phyloP scores from a whole-genome alignment of 495 filamentous ascomycete genomes.

The Aspergillus homomorphus region DNA sequence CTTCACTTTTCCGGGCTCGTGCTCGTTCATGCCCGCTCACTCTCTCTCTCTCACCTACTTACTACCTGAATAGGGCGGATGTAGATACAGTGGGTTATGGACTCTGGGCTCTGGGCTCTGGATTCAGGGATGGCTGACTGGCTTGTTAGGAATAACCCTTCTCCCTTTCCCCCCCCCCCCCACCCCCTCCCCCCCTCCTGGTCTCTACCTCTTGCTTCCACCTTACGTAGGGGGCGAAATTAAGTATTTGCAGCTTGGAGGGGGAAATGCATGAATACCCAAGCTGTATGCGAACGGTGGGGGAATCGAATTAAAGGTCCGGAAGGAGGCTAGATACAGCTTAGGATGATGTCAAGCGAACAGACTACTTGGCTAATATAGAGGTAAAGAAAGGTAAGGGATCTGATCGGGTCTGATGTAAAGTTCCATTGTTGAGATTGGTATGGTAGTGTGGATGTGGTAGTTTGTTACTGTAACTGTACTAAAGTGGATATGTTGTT shows the following conservation, averaged over 20 bases:
- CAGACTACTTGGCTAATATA: neutral
- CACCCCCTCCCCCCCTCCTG: too few species aligned
- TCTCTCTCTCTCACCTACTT: too few species aligned
- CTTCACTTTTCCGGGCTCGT: too few species aligned
- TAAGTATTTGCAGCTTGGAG: neutral
- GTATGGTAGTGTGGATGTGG: neutral
- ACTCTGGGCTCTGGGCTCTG: too few species aligned
- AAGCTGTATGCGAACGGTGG: neutral
- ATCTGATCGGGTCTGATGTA: neutral
- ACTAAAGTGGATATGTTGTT: neutral
- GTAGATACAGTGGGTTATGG: too few species aligned
- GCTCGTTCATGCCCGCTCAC: too few species aligned
- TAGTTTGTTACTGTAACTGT: neutral
- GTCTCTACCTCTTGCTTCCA: neutral
- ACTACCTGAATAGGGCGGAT: too few species aligned
- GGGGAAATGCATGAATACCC: neutral
- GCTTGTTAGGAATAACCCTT: neutral
- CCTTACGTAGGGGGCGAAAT: neutral
- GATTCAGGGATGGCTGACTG: neutral
- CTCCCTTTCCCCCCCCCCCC: neutral
- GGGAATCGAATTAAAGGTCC: too few species aligned
- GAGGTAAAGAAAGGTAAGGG: too few species aligned
- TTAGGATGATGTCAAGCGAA: neutral
- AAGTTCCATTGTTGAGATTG: neutral
- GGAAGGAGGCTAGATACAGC: too few species aligned